Conservation (phyloP, 2,329 filamentous ascomycete species). For the Diaporthe citri region DNA sequence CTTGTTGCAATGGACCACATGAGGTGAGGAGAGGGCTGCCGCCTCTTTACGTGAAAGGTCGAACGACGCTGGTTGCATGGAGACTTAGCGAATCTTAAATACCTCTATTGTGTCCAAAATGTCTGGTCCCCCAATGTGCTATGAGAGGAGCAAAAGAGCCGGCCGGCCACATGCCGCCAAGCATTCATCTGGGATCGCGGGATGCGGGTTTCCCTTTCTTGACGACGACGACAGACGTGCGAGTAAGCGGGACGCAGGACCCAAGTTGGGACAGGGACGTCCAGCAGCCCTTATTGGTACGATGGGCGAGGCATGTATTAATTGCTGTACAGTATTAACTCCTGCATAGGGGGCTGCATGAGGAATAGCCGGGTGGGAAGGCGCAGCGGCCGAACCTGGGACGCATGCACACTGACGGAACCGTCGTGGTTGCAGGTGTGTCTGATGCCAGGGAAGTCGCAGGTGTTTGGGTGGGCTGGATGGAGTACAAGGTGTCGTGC, state of each 20-base stretch:
- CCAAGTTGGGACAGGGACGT: constrained; percentile 2
- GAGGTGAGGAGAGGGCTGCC: not conserved
- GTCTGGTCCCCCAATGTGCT: not conserved
- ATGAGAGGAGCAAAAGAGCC: not conserved
- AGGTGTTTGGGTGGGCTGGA: constrained; percentile 10
- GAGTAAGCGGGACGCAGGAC: constrained; percentile 28
- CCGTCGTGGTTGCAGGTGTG: constrained; percentile 29
- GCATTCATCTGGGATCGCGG: constrained; percentile 1
- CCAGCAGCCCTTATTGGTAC: constrained; percentile 15
- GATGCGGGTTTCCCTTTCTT: not conserved
- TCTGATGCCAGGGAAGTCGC: constrained; percentile 21
- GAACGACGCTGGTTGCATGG: not conserved
- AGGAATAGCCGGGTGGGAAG: constrained; percentile 6
- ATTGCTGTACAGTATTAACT: not conserved
- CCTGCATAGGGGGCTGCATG: constrained; percentile 26
- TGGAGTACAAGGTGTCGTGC: not conserved
- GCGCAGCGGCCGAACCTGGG: not conserved
- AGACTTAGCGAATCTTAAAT: not conserved
- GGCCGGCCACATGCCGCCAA: not conserved
- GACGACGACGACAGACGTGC: not conserved
- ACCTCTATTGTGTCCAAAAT: too few species aligned
- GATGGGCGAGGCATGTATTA: constrained; percentile 18
- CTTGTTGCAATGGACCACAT: not conserved
- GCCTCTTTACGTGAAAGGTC: constrained; percentile 17
- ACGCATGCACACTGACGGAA: constrained; percentile 29